Evolutionary conservation across 805 yeast species (phyloP), one percentile per base, ranked within the genome.

Genomic region (Sungouiella blattae): DNA sequence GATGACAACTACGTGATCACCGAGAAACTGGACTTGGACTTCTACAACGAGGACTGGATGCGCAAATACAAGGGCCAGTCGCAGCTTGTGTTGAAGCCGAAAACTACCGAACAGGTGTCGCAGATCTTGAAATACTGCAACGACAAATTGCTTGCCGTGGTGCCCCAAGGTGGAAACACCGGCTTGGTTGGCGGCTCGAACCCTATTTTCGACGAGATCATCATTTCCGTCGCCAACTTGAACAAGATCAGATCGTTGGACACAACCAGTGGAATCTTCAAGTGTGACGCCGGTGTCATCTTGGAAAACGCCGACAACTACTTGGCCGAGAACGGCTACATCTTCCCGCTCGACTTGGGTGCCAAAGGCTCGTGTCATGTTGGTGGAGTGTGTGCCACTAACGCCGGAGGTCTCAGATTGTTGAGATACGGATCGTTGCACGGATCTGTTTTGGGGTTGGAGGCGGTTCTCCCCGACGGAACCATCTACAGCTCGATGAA

Each of bases 131-230:
- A 77, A 57, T 83, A 87, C 62, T 87, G 96, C 67, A 83, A 84
- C 53, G 85, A 80, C 20, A 62, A 78, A 32, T 76, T 73, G 41
- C 61, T 89, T 18, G 96, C 97, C 0, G 78, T 89, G 31, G 95
- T 87, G 7, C 97, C 98, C 11, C 97, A 91, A 64, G 96, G 97
- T 55, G 98, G 98, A 49, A 89, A 91, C 62, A 91, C 97, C 1
- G 96, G 96, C 18, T 72, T 89, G 30, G 98, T 89, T 27, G 98
- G 97, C 45, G 98, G 97, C 4, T 83, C 95, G 4, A 77, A 81
- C 13, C 96, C 97, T 0, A 81, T 89, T 1, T 89, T 87, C 60
- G 98, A 89, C 60, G 98, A 89, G 62, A 77, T 89, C 32, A 75
- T 89, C 16, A 48, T 89, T 16, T 82, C 87, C 3, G 64, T 88